Conservation (phyloP, 495 filamentous ascomycete genomes). For the Platismatia glauca region DNA sequence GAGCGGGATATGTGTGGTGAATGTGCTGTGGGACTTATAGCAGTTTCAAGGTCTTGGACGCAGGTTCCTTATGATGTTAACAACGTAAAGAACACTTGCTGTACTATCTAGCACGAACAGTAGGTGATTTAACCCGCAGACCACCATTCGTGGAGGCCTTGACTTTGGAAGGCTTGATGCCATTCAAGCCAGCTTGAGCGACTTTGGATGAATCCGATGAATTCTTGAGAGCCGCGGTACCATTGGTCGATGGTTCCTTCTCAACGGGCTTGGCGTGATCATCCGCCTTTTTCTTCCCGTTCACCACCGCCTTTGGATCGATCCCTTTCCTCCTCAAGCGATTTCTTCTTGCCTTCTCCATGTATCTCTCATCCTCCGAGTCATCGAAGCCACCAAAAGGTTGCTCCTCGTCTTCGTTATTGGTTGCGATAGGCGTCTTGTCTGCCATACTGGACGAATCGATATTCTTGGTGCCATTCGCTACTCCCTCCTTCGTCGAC, state of each 20-base stretch:
- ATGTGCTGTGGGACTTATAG: no score
- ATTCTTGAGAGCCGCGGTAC: background rate
- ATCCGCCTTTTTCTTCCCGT: slow-evolving; percentile 11
- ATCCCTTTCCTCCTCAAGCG: slow-evolving; percentile 55
- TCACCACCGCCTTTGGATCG: slow-evolving; percentile 48
- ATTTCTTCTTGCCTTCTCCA: slow-evolving; percentile 50
- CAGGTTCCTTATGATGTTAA: background rate
- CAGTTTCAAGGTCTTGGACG: no score
- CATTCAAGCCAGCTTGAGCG: background rate
- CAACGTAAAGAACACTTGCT: background rate
- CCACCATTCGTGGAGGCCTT: background rate
- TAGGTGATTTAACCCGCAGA: background rate
- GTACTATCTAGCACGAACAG: background rate
- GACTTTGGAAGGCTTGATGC: background rate
- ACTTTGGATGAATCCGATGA: background rate
- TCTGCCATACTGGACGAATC: slow-evolving; percentile 33
- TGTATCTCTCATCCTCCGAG: slow-evolving; percentile 49
- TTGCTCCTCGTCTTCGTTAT: slow-evolving; percentile 35
- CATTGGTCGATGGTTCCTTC: background rate
- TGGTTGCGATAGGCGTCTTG: slow-evolving; percentile 41
- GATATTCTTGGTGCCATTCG: slow-evolving; percentile 23
- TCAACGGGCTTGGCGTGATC: background rate
- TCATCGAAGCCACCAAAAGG: slow-evolving; percentile 59
- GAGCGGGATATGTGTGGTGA: background rate
- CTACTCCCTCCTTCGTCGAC: slow-evolving; percentile 27